Base-by-base conservation (phyloP, 805 yeast genomes). In the Sporopachydermia quercuum region DNA sequence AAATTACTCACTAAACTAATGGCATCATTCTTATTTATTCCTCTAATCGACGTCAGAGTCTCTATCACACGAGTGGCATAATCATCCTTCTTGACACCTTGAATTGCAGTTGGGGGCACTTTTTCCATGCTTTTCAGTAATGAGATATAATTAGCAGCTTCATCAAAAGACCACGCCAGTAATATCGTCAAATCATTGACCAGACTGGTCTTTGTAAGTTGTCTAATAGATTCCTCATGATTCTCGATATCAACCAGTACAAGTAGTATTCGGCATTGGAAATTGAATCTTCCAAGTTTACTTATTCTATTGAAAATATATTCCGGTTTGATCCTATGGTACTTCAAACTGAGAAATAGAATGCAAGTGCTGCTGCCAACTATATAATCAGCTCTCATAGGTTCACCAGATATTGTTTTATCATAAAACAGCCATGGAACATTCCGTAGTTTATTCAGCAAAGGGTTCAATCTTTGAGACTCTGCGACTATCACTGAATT, bases 191-290 rank as follows among this genome's bases (percentile, higher is more conserved):
- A 45, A 16, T 53, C 57, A 17, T 52, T 49, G 19, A 46, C 44
- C 15, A 62, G 40, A 15, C 57, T 46, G 16, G 54, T 47, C 41
- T 49, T 54, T 16, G 62, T 56, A 19, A 63, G 51, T 16, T 57
- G 58, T 34, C 50, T 49, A 5, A 63, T 36, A 1, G 58, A 44
- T 8, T 51, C 62, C 4, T 45, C 47, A 18, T 57, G 60, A 42
- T 61, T 58, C 30, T 61, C 66, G 18, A 60, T 50, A 35, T 62
- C 66, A 3, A 61, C 57, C n/a, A 55, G 51, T 11, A 62, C 54
- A 8, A 63, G 52, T 23, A 63, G 45, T 4, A 62, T 43, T 3
- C 63, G 57, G 17, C 52, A 41, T 27, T 49, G 46, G 42, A 44
- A 55, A 33, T 47, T 54, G n/a, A 8, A 23, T 18, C 46, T 44